phyloP scores from a whole-genome alignment of 305 asterid genomes.

The Fraxinus nigra region DNA sequence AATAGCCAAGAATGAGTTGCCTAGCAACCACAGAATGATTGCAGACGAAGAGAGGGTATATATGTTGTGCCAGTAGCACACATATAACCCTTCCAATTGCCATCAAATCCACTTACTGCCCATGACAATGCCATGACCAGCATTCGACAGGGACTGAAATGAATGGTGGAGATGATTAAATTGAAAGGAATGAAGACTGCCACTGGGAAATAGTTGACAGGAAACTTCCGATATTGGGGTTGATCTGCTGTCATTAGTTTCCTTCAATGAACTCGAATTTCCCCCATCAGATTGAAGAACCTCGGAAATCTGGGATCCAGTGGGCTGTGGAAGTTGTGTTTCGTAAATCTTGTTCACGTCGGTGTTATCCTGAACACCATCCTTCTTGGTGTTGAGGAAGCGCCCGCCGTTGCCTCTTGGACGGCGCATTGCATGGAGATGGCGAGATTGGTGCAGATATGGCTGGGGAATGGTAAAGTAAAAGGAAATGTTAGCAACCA shows the following conservation, averaged over 20 bases:
- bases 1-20: constrained; percentile 90
- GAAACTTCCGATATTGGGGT: constrained; percentile 37
- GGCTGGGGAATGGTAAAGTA: constrained; percentile 37
- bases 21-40: constrained; percentile 23
- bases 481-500: background rate
- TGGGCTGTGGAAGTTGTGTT: constrained; percentile 12
- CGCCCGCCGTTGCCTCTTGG: constrained; percentile 94
- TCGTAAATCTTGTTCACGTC: constrained; percentile 7
- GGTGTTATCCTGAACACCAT: constrained; percentile 13
- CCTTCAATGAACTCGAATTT: constrained; percentile 12
- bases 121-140: constrained; percentile 40
- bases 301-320: constrained; percentile 45
- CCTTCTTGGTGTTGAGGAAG: constrained; percentile 62
- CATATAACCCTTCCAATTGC: constrained; percentile 20
- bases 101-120: constrained; percentile 26
- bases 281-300: constrained; percentile 47
- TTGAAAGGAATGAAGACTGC: constrained; percentile 29
- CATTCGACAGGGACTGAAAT: constrained; percentile 33
- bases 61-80: background rate
- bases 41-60: constrained; percentile 41
- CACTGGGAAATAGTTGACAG: constrained; percentile 24
- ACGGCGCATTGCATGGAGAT: constrained; percentile 86
- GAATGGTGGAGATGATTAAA: constrained; percentile 24
- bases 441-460: constrained; percentile 75
- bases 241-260: constrained; percentile 30